Evolutionary conservation across 2,329 filamentous ascomycete species (phyloP).

Genomic region (Neofusicoccum cordaticola): DNA sequence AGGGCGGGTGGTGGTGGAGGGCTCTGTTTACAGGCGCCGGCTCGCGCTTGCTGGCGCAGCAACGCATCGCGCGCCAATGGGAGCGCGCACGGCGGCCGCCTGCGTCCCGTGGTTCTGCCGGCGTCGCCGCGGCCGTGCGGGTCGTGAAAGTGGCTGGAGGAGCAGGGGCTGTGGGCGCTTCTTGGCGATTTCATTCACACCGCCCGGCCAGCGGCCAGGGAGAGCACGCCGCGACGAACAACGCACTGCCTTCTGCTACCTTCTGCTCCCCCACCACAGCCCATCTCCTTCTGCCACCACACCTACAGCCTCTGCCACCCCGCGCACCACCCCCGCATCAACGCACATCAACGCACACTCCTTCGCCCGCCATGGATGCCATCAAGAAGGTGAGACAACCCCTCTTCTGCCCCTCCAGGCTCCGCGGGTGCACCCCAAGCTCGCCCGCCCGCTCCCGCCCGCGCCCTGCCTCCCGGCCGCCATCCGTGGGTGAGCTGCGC

Average conservation of each 20-base stretch:
- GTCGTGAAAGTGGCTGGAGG: neutral
- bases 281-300: conserved; percentile 1
- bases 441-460: neutral
- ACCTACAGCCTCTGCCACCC: neutral
- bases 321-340: neutral
- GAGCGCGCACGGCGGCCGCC: neutral
- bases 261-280: conserved; percentile 10
- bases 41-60: conserved; percentile 2
- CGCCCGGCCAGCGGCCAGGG: conserved; percentile 1
- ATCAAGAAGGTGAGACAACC: conserved; percentile 41
- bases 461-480: conserved; percentile 15
- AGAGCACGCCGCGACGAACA: conserved; percentile 5
- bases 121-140: neutral
- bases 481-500: conserved; percentile 23
- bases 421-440: conserved; percentile 11
- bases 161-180: neutral
- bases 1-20: neutral
- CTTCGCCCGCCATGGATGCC: conserved; percentile 36
- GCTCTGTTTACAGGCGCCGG: neutral
- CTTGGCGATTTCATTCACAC: no score
- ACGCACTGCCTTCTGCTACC: conserved; percentile 12
- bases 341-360: neutral
- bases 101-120: neutral
- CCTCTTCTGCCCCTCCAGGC: conserved; percentile 23
- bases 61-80: neutral